Conservation (phyloP, 2,329 filamentous ascomycete genomes). For the Colletotrichum camelliae region DNA sequence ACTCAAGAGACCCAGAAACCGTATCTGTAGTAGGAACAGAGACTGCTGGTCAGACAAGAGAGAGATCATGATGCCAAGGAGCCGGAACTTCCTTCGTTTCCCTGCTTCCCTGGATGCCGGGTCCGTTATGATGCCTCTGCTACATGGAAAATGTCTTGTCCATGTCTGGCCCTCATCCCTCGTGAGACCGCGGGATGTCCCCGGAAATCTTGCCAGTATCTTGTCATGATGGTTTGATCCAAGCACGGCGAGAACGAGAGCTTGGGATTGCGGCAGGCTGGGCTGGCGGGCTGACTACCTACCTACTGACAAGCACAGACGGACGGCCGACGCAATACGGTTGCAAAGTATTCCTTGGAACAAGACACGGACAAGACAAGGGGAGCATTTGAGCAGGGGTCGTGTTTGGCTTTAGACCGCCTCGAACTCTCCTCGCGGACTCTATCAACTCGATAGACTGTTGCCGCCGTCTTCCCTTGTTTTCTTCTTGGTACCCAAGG, state of each 20-base stretch:
- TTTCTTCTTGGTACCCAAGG: not conserved
- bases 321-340: not conserved
- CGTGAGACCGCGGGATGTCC: not conserved
- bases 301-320: not conserved
- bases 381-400: slow-evolving; percentile 11
- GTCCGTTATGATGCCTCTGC: not conserved
- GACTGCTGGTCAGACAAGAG: not conserved
- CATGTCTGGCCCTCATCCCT: not conserved
- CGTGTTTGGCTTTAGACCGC: slow-evolving; percentile 18
- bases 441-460: slow-evolving; percentile 11
- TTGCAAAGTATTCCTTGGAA: slow-evolving; percentile 7
- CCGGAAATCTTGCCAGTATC: not conserved
- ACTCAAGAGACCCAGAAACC: not conserved
- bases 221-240: slow-evolving; percentile 1
- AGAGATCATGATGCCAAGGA: slow-evolving; percentile 15
- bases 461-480: not conserved
- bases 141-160: not conserved
- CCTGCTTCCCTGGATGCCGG: slow-evolving; percentile 3
- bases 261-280: not conserved
- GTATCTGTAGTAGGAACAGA: not conserved
- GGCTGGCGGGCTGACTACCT: not conserved
- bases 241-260: not conserved
- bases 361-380: not conserved
- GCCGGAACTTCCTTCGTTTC: not conserved
- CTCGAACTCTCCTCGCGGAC: slow-evolving; percentile 15